Evolutionary conservation across 2,329 filamentous ascomycete genomes (phyloP).

Genomic region (Paraphaeosphaeria sporulosa): DNA sequence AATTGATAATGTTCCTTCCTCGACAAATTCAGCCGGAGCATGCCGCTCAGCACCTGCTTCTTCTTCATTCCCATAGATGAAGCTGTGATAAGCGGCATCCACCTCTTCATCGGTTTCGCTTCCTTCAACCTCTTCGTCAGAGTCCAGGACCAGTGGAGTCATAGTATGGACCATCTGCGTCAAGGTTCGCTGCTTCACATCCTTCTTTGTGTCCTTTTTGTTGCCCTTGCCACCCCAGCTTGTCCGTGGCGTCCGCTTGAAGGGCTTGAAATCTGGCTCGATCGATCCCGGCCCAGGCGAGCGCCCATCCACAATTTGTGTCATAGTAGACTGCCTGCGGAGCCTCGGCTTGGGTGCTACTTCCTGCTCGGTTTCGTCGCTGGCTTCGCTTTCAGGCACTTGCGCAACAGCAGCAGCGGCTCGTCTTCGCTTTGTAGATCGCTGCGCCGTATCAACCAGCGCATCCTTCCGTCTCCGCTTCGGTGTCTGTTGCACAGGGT

Average conservation of each 20-base stretch:
- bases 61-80: conserved; percentile 17
- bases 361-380: conserved; percentile 13
- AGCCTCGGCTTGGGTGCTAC: conserved; percentile 17
- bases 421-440: conserved; percentile 8
- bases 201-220: conserved; percentile 28
- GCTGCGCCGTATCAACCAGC: conserved; percentile 1
- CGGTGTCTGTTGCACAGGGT: conserved; percentile 6
- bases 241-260: conserved; percentile 26
- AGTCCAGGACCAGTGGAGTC: conserved; percentile 22
- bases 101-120: conserved; percentile 18
- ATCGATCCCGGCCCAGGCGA: conserved; percentile 25
- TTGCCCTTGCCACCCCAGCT: conserved; percentile 30
- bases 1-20: neutral
- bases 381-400: conserved; percentile 7
- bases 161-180: conserved; percentile 46
- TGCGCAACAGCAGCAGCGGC: conserved; percentile 4
- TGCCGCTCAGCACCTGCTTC: neutral
- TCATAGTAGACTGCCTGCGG: conserved; percentile 47
- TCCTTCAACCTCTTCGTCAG: conserved; percentile 30
- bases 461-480: conserved; percentile 32
- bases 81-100: conserved; percentile 3
- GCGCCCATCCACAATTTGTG: conserved; percentile 39
- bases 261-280: conserved; percentile 35
- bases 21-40: conserved; percentile 22
- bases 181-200: conserved; percentile 39